A percentile compares a stretch with the other conserved stretches of the same genome.
These are phyloP conservation scores for Yamadazyma atlantica DNA, from an alignment of 1,139 yeast genomes.

Conservation along the genomic window DNA sequence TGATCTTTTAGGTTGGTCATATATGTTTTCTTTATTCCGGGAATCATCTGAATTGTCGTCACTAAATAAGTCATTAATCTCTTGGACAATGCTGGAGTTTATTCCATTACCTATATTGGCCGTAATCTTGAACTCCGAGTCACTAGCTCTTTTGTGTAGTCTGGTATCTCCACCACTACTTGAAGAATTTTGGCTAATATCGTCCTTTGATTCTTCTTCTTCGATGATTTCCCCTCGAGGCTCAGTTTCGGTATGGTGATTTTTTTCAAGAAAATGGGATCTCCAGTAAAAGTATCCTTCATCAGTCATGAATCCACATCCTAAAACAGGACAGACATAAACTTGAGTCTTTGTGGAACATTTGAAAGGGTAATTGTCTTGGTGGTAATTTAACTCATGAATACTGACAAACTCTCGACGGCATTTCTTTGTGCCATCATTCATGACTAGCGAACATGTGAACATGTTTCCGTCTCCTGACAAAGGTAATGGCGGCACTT, in stretches of 20 bases:
- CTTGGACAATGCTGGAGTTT: conserved; percentile 5
- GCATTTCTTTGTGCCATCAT: conserved; percentile 11
- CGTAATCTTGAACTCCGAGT: too few species aligned
- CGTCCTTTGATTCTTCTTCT: neutral
- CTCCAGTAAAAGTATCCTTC: conserved; percentile 36
- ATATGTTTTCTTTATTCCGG: neutral
- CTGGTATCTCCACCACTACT: neutral
- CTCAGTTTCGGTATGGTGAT: conserved; percentile 18
- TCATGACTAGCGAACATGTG: conserved; percentile 13
- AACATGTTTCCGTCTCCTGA: conserved; percentile 22
- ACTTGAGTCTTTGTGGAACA: conserved; percentile 34
- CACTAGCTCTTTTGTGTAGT: too few species aligned
- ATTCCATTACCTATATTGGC: too few species aligned
- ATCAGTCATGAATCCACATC: conserved; percentile 43
- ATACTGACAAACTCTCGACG: conserved; percentile 14
- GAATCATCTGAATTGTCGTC: conserved; percentile 6
- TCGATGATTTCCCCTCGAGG: conserved; percentile 9
- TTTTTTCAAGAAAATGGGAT: conserved; percentile 25
- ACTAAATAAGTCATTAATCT: conserved; percentile 20
- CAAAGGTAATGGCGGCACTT: conserved; percentile 26
- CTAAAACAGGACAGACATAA: conserved; percentile 39
- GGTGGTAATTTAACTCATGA: conserved; percentile 23
- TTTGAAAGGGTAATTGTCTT: conserved; percentile 14
- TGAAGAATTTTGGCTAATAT: neutral
- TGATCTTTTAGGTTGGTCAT: neutral